A percentile compares a stretch with the other conserved stretches of the same genome.
Conservation (phyloP, 805 yeast species). For the Yamadazyma ubonensis region DNA sequence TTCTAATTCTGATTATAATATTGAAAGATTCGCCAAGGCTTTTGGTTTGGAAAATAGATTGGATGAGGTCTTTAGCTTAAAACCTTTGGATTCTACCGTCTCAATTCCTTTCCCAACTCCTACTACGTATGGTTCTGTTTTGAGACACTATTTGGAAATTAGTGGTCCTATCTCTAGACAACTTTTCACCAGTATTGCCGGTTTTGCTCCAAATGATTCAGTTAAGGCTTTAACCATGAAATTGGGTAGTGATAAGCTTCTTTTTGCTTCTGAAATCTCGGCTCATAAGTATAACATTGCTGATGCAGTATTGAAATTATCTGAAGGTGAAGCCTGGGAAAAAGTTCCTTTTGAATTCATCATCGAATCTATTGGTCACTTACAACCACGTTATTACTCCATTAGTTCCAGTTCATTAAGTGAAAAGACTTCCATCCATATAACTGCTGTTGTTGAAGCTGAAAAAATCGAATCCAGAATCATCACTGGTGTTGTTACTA, state of each 20-base stretch:
- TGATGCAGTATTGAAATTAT: constrained; percentile 63
- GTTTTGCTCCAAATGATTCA: constrained; percentile 74
- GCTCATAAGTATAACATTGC: constrained; percentile 67
- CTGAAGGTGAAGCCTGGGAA: constrained; percentile 68
- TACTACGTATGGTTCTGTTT: constrained; percentile 82
- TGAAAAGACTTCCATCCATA: constrained; percentile 71
- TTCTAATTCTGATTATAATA: constrained; percentile 76
- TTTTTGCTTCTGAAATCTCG: constrained; percentile 66
- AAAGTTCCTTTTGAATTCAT: constrained; percentile 80
- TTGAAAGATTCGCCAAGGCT: constrained; percentile 60
- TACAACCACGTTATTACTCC: constrained; percentile 95
- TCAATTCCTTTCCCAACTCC: constrained; percentile 70
- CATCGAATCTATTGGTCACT: constrained; percentile 73
- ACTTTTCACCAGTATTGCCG: constrained; percentile 65
- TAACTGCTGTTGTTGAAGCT: constrained; percentile 92
- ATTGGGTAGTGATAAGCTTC: constrained; percentile 66
- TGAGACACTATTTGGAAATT: constrained; percentile 86
- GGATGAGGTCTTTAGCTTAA: constrained; percentile 59
- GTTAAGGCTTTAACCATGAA: constrained; percentile 47
- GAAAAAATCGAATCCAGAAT: constrained; percentile 29
- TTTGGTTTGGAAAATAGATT: constrained; percentile 57
- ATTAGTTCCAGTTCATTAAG: constrained; percentile 85
- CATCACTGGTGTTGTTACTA: constrained; percentile 89
- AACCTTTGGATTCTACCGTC: constrained; percentile 68
- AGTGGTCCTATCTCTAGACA: constrained; percentile 94